Conservation (phyloP, 78 protist genomes). For the Cyanophora paradoxa region DNA sequence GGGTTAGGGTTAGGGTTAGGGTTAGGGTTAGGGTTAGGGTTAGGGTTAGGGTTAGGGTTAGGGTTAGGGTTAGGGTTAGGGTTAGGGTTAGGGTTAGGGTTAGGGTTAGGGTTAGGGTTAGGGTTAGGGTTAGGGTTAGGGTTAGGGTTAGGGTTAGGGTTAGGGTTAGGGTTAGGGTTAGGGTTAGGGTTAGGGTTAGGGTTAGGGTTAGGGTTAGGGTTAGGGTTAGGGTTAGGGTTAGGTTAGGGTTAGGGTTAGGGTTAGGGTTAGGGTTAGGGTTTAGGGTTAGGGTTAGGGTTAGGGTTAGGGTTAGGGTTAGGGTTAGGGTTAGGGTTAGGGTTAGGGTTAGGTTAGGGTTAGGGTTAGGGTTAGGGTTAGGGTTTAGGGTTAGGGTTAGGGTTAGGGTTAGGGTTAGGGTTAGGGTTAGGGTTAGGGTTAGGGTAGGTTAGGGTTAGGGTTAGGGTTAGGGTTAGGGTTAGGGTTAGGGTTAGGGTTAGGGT, state of each 20-base stretch:
- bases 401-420: neutral
- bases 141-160: neutral
- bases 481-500: no score
- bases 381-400: neutral
- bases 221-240: neutral
- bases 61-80: no score
- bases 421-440: neutral
- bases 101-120: no score
- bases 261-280: neutral
- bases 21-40: no score
- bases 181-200: neutral
- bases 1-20: no score
- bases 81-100: no score
- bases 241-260: no score
- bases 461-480: no score
- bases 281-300: neutral
- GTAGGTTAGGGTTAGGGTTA: no score
- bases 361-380: neutral
- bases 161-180: neutral
- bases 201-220: neutral
- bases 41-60: no score
- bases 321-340: neutral
- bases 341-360: no score
- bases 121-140: no score
- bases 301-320: neutral